Evolutionary conservation across 2,329 filamentous ascomycete species (phyloP), one percentile per base, ranked within the genome.

Genomic region (Aphanocladium album): DNA sequence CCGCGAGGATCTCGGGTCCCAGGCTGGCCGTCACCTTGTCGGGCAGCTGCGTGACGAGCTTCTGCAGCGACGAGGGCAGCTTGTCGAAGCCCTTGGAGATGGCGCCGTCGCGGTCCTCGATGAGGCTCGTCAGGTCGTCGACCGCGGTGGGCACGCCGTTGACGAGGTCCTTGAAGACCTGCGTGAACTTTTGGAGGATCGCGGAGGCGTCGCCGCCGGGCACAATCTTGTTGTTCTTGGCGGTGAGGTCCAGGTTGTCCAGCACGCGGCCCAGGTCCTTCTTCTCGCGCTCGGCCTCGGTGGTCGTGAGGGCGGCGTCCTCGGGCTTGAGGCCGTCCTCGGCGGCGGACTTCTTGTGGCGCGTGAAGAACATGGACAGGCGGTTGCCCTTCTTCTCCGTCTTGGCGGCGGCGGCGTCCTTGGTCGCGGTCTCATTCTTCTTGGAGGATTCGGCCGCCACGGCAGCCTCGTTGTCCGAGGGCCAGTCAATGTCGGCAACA

Each of bases 61-160:
- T 96, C 78, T 96, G 87, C 41, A 98, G 79, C 65, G 90, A 90
- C 0, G 80, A 79, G 0, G 93, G 93, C 49, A 98, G 83, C 64
- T 86, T 81, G 61, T 86, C 84, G 69, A 83, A 88, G 62, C 80
- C 80, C 61, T 79, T 79, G 45, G 79, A 77, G n/a, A 88, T 77
- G n/a, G 80, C 76, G 62, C 82, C 81, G 68, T 88, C 83, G 62
- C 80, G 80, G 69, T 87, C 83, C 62, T 87, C 83, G 47, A 88
- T 73, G 23, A 89, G 80, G 16, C 71, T 68, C 2, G 79, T 86
- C n/a, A 99, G 87, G 72, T 99, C 95, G 70, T 89, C 83, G 73
- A 96, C 96, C 2, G 95, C 95, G 0, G 93, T 97, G 3, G 95
- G 95, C 1, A 91, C 95, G 63, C 95, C 95, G 71, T 92, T 93